phyloP scores from a whole-genome alignment of 495 filamentous ascomycete species.

The Aspergillus cavernicola region DNA sequence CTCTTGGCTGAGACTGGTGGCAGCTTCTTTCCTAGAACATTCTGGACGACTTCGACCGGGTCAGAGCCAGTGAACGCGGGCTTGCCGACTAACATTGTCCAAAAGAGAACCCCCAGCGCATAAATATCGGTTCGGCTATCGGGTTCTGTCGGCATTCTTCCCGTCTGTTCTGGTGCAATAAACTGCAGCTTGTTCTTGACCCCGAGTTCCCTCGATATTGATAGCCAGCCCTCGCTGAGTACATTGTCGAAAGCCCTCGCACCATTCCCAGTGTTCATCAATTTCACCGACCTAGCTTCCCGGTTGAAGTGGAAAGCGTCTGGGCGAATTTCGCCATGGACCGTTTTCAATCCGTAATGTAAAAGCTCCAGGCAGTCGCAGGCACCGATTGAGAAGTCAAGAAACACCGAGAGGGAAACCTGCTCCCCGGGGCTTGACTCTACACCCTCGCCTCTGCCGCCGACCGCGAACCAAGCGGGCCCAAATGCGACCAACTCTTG shows the following conservation, averaged over 20 bases:
- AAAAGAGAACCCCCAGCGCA: slow-evolving; percentile 80
- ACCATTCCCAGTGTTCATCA: slow-evolving; percentile 81
- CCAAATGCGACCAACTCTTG: slow-evolving; percentile 69
- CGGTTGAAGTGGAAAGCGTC: slow-evolving; percentile 83
- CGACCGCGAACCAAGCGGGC: slow-evolving; percentile 63
- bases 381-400: slow-evolving; percentile 86
- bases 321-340: slow-evolving; percentile 82
- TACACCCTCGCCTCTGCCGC: slow-evolving; percentile 47
- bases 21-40: slow-evolving; percentile 71
- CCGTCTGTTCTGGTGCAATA: slow-evolving; percentile 89
- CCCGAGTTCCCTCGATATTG: slow-evolving; percentile 71
- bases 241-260: slow-evolving; percentile 83
- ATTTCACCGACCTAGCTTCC: slow-evolving; percentile 64
- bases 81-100: slow-evolving; percentile 75
- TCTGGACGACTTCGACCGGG: slow-evolving; percentile 84
- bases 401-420: slow-evolving; percentile 67
- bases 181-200: slow-evolving; percentile 81
- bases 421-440: slow-evolving; percentile 51
- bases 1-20: slow-evolving; percentile 69
- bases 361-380: slow-evolving; percentile 80
- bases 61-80: slow-evolving; percentile 72
- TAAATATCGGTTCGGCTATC: slow-evolving; percentile 90
- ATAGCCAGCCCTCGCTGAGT: slow-evolving; percentile 78
- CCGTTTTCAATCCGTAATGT: slow-evolving; percentile 75
- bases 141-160: slow-evolving; percentile 81